These are phyloP conservation scores for Macaranga tanarius DNA, from an alignment of 441 rosid species.

Conservation along the genomic window DNA sequence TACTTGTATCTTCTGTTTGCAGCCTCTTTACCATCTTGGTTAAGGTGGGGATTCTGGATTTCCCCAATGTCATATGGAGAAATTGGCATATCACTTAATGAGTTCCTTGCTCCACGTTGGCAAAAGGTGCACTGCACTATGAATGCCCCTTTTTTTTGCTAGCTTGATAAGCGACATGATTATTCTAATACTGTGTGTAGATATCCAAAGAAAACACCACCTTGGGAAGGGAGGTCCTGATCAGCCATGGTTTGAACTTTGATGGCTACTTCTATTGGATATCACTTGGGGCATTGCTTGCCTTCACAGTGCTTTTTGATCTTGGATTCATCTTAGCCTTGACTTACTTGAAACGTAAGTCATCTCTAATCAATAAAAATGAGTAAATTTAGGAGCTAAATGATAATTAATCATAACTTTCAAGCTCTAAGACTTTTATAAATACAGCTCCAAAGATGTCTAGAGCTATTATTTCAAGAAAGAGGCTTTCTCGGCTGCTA, in stretches of 20 bases:
- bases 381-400: not conserved
- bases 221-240: conserved; percentile 22
- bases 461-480: conserved; percentile 20
- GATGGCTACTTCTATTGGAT: conserved; percentile 39
- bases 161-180: not conserved
- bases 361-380: not conserved
- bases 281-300: conserved; percentile 35
- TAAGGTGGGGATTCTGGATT: conserved; percentile 44
- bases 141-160: not conserved
- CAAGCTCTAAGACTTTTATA: not conserved
- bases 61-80: conserved; percentile 39
- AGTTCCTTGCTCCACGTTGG: conserved; percentile 44
- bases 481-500: conserved; percentile 3
- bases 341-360: conserved; percentile 35
- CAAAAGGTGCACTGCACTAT: conserved; percentile 30
- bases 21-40: conserved; percentile 48
- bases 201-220: conserved; percentile 15
- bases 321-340: conserved; percentile 35
- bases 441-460: conserved; percentile 26
- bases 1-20: not conserved
- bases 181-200: not conserved
- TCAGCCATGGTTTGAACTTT: conserved; percentile 33
- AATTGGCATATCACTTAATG: conserved; percentile 34
- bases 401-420: not conserved
- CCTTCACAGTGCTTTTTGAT: conserved; percentile 32